A percentile compares a stretch with the other conserved stretches of the same genome.
Conservation (phyloP, 371 early-diverging fungal genomes). For the Mucor velutinosus region DNA sequence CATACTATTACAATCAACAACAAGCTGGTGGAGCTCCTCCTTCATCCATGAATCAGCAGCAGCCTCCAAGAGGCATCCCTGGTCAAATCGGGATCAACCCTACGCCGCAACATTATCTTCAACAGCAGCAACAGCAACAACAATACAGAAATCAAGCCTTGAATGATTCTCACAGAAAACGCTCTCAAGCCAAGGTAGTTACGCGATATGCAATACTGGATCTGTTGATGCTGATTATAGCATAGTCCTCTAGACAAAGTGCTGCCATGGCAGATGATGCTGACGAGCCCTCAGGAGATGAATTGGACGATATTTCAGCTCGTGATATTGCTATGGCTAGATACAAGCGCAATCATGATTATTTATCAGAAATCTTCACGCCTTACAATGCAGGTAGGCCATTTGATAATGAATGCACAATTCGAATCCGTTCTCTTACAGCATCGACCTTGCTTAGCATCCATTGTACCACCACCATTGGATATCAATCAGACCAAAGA, state of each 20-base stretch:
- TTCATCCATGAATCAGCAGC: constrained; percentile 4
- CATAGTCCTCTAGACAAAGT: constrained; percentile 16
- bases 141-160: constrained; percentile 23
- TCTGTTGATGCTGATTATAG: not conserved
- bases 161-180: constrained; percentile 22
- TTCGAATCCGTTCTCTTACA: not conserved
- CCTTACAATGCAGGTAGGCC: constrained; percentile 63
- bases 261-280: constrained; percentile 23
- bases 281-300: constrained; percentile 56
- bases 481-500: constrained; percentile 38
- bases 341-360: constrained; percentile 82
- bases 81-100: constrained; percentile 23
- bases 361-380: constrained; percentile 76
- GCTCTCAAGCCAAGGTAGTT: constrained; percentile 29
- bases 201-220: not conserved
- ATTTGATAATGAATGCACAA: not conserved
- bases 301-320: constrained; percentile 67
- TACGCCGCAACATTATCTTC: constrained; percentile 19
- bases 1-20: constrained; percentile 37
- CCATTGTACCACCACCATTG: constrained; percentile 44
- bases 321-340: constrained; percentile 77
- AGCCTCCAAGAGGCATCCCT: constrained; percentile 11
- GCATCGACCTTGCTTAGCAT: constrained; percentile 13
- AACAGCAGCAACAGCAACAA: constrained; percentile 29
- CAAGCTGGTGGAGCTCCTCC: constrained; percentile 5